These are phyloP conservation scores for Diplotaxis tenuifolia DNA, from an alignment of 345 rosid species.

Conservation along the genomic window DNA sequence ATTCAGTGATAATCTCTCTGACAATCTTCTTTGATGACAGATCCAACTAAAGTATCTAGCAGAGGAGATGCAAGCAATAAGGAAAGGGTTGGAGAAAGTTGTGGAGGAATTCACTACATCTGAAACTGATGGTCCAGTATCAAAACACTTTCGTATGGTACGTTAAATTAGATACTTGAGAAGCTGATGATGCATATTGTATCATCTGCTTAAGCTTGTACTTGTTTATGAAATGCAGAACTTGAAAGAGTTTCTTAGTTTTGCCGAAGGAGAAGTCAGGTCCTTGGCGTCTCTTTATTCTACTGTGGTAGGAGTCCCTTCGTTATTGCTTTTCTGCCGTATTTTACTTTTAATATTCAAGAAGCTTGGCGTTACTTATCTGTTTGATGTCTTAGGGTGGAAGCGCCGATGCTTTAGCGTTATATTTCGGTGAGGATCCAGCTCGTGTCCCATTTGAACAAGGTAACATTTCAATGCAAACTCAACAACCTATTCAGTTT, in stretches of 20 bases:
- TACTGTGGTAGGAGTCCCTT: constrained; percentile 53
- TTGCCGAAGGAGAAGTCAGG: constrained; percentile 75
- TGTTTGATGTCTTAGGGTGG: constrained; percentile 55
- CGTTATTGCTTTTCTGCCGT: constrained; percentile 14
- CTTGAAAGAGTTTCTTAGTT: constrained; percentile 68
- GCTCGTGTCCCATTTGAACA: constrained; percentile 86
- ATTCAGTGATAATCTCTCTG: constrained; percentile 6
- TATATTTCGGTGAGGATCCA: constrained; percentile 89
- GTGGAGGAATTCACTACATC: constrained; percentile 63
- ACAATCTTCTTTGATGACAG: constrained; percentile 38
- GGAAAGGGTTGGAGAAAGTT: constrained; percentile 82
- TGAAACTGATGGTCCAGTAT: constrained; percentile 54
- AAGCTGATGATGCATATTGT: neutral
- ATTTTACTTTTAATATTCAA: neutral
- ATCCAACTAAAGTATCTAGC: constrained; percentile 79
- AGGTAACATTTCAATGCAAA: constrained; percentile 45
- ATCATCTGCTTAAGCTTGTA: constrained; percentile 25
- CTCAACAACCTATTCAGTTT: constrained; percentile 7
- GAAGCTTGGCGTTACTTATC: neutral
- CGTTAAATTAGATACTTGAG: neutral
- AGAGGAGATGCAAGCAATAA: constrained; percentile 91
- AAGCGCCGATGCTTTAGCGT: constrained; percentile 76
- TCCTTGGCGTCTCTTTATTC: constrained; percentile 67
- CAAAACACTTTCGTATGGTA: constrained; percentile 63
- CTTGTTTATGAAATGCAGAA: constrained; percentile 43